phyloP scores from a whole-genome alignment of 192 early-diverging fungal genomes.

The Umbelopsis sp. region DNA sequence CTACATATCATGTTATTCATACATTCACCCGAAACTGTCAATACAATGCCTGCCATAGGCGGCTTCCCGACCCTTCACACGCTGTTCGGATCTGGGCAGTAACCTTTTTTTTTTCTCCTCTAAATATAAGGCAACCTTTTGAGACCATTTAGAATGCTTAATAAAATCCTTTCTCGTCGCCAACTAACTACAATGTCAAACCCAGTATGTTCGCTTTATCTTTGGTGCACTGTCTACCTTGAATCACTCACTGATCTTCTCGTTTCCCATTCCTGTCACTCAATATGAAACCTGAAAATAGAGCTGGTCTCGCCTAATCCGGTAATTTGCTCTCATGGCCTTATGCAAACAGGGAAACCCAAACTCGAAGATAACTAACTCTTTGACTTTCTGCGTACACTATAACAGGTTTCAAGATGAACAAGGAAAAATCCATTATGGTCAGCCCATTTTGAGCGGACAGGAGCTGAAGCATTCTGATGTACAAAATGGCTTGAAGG shows the following conservation, averaged over 20 bases:
- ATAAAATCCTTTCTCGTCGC: not conserved
- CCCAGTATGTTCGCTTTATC: not conserved
- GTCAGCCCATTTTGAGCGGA: constrained; percentile 42
- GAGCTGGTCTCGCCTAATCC: constrained; percentile 18
- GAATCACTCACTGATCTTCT: not conserved
- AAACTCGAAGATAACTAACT: not conserved
- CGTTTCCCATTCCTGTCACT: not conserved
- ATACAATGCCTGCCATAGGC: not conserved
- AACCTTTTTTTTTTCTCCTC: constrained; percentile 12
- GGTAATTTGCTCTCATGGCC: not conserved
- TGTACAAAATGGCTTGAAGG: constrained; percentile 26
- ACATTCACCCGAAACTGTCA: too few species aligned
- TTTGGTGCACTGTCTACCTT: not conserved
- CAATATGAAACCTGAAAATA: not conserved
- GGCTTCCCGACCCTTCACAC: constrained; percentile 7
- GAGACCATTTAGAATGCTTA: constrained; percentile 4
- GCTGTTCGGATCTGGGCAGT: not conserved
- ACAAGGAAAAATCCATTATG: constrained; percentile 50
- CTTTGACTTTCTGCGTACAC: not conserved
- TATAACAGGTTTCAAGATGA: constrained; percentile 48
- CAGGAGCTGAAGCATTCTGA: constrained; percentile 6
- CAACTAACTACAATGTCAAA: not conserved
- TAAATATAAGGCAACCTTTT: constrained; percentile 3
- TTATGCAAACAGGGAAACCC: not conserved
- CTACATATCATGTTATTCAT: too few species aligned